A percentile compares a stretch with the other conserved stretches of the same genome.
These are phyloP conservation scores for Aspergillus versicolor DNA, from an alignment of 2,329 filamentous ascomycete genomes.

Conservation along the genomic window DNA sequence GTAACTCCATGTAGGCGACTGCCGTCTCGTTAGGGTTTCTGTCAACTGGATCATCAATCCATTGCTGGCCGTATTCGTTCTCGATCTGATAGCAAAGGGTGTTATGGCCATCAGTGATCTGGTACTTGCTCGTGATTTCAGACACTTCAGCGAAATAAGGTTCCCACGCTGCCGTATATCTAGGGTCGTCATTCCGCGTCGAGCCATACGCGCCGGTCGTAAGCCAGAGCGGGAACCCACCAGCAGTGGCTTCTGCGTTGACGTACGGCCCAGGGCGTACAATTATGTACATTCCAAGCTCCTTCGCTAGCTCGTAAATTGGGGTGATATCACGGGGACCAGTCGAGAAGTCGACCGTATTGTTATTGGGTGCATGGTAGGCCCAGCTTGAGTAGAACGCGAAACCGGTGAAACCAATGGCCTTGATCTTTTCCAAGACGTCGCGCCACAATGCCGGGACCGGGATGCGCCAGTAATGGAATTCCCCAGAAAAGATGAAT, in stretches of 20 bases:
- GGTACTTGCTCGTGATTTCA: conserved; percentile 30
- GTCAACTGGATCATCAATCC: conserved; percentile 26
- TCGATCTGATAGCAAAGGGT: conserved; percentile 32
- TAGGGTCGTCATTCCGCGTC: conserved; percentile 32
- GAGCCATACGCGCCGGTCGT: conserved; percentile 53
- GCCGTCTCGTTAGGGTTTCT: conserved; percentile 52
- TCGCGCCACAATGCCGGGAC: conserved; percentile 53
- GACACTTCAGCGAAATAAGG: conserved; percentile 31
- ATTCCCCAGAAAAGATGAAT: conserved; percentile 55
- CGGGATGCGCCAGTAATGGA: conserved; percentile 55
- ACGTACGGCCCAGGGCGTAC: conserved; percentile 61
- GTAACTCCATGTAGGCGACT: conserved; percentile 42
- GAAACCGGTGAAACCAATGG: conserved; percentile 50
- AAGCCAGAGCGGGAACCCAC: conserved; percentile 62
- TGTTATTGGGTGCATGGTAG: conserved; percentile 48
- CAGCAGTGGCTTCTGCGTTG: conserved; percentile 63
- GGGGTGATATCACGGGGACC: conserved; percentile 55
- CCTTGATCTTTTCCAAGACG: conserved; percentile 54
- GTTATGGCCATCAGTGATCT: conserved; percentile 30
- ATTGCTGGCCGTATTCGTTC: conserved; percentile 43
- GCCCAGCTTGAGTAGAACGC: conserved; percentile 51
- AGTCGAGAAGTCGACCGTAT: conserved; percentile 51
- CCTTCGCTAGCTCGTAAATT: conserved; percentile 54
- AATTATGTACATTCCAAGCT: conserved; percentile 56
- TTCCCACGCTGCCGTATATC: conserved; percentile 31